Percentiles rank a stretch among this genome's conserved stretches.
These are phyloP conservation scores for Metschnikowia similis DNA, from an alignment of 805 yeast species.

Conservation along the genomic window DNA sequence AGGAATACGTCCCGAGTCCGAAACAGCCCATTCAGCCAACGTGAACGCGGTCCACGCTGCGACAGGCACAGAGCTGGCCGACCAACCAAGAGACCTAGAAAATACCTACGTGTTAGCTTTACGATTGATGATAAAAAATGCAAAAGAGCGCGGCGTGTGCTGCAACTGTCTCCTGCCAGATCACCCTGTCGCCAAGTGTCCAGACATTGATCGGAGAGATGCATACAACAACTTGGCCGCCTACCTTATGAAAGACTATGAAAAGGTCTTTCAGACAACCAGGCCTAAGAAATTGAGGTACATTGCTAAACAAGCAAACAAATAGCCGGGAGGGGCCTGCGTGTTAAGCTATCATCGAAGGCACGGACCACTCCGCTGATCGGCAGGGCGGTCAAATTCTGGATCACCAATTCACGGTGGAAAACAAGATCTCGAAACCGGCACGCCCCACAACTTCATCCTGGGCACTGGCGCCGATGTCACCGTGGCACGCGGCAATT, in stretches of 20 bases:
- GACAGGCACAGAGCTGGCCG: too few species aligned
- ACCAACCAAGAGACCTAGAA: not conserved
- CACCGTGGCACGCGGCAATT: not conserved
- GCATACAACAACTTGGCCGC: not conserved
- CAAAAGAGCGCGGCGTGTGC: not conserved
- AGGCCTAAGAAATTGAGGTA: not conserved
- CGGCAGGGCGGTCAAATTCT: not conserved
- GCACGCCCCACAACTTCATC: not conserved
- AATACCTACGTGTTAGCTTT: not conserved
- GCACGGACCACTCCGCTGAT: not conserved
- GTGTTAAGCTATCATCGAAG: too few species aligned
- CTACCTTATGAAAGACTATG: not conserved
- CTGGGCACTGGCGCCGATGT: not conserved
- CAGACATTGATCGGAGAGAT: not conserved
- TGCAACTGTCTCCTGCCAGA: not conserved
- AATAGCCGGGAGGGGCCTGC: not conserved
- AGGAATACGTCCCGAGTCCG: not conserved
- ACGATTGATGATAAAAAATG: not conserved
- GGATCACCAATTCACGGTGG: not conserved
- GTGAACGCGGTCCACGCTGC: not conserved
- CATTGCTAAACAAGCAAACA: not conserved
- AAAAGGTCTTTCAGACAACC: not conserved
- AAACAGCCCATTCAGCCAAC: too few species aligned
- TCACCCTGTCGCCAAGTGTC: not conserved
- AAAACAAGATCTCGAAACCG: not conserved